These are phyloP conservation scores for Mycena capillaripes DNA, from an alignment of 768 basidiomycete species.

Conservation along the genomic window DNA sequence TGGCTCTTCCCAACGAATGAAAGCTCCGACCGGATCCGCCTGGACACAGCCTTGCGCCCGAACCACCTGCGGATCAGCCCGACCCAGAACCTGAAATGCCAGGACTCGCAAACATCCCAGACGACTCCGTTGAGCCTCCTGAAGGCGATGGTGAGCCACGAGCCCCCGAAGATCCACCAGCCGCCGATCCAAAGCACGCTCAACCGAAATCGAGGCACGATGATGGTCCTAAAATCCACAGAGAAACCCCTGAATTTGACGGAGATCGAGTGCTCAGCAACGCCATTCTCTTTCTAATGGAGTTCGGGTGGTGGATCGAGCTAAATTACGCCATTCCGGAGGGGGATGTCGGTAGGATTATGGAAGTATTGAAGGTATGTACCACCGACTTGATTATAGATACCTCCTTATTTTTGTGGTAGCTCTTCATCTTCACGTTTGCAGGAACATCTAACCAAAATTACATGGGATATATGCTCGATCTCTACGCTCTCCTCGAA, in stretches of 20 bases:
- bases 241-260: constrained; percentile 23
- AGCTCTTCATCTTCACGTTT: constrained; percentile 2
- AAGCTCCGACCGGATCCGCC: too few relatives aligned
- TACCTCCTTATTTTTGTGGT: background rate
- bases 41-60: too few relatives aligned
- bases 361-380: constrained; percentile 1
- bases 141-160: background rate
- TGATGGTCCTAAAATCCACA: constrained; percentile 19
- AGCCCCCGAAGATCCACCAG: background rate
- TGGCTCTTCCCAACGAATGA: too few relatives aligned
- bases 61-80: background rate
- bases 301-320: constrained; percentile 42
- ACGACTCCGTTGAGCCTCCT: background rate
- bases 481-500: constrained; percentile 39
- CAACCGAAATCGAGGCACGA: background rate
- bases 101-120: background rate
- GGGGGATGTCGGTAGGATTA: constrained; percentile 45
- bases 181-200: background rate
- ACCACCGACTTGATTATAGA: background rate
- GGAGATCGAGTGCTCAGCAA: constrained; percentile 42
- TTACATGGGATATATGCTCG: constrained; percentile 42
- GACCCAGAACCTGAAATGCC: background rate
- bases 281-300: constrained; percentile 39
- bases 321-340: constrained; percentile 43
- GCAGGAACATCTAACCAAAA: constrained; percentile 37